phyloP scores from a whole-genome alignment of 768 basidiomycete species.

The Hypholoma sublateritium region DNA sequence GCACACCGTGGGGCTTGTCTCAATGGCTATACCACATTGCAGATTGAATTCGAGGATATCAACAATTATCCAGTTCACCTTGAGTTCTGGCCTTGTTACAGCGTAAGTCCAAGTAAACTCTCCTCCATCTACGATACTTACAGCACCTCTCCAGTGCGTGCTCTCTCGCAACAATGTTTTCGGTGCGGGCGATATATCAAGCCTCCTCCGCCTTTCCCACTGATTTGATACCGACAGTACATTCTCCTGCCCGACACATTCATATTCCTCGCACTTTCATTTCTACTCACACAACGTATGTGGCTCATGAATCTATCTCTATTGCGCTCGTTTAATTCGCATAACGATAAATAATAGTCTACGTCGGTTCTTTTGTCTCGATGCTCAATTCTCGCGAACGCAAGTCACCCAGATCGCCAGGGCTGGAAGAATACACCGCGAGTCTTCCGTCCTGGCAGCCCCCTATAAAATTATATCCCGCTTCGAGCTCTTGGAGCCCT shows the following conservation, averaged over 20 bases:
- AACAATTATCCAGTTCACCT: conserved; percentile 14
- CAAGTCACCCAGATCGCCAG: background rate
- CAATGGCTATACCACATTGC: background rate
- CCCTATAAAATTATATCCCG: background rate
- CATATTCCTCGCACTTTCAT: conserved; percentile 13
- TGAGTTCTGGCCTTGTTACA: conserved; percentile 14
- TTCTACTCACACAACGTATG: conserved; percentile 15
- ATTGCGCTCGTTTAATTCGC: background rate
- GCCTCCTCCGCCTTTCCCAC: background rate
- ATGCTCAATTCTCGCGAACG: conserved; percentile 45
- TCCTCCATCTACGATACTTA: background rate
- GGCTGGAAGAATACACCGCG: background rate
- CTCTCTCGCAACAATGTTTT: conserved; percentile 13
- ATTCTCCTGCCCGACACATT: conserved; percentile 10
- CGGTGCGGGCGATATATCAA: background rate
- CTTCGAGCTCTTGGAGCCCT: background rate
- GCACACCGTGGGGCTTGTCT: background rate
- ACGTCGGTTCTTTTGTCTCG: conserved; percentile 46
- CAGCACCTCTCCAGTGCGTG: conserved; percentile 9
- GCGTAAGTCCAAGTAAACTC: background rate
- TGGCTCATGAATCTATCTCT: background rate
- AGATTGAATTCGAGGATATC: conserved; percentile 14
- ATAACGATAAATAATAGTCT: conserved; percentile 30
- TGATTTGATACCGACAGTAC: conserved; percentile 5
- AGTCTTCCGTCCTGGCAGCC: background rate